Conservation (phyloP, 441 rosid genomes). For the Biscutella laevigata region DNA sequence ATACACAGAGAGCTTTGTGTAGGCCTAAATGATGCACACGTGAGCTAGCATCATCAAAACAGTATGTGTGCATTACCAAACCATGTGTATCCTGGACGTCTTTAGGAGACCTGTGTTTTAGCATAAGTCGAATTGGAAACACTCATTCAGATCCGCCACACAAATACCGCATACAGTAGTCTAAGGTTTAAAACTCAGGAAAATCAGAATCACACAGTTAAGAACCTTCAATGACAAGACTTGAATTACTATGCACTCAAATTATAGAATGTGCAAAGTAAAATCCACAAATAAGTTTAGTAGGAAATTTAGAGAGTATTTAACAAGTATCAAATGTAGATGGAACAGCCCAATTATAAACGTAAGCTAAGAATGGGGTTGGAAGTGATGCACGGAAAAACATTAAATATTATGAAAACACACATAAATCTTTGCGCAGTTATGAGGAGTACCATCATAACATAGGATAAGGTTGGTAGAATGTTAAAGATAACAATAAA, state of each 20-base stretch:
- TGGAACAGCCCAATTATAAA: constrained; percentile 2
- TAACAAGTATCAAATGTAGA: background rate
- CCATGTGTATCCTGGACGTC: constrained; percentile 86
- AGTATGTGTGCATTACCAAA: constrained; percentile 87
- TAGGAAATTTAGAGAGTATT: background rate
- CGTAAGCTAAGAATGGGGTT: background rate
- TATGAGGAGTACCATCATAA: constrained; percentile 12
- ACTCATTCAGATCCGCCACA: constrained; percentile 41
- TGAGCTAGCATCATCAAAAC: constrained; percentile 65
- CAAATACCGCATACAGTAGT: constrained; percentile 21
- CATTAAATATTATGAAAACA: background rate
- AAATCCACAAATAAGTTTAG: constrained; percentile 7
- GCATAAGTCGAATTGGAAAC: constrained; percentile 61
- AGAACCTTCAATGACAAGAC: background rate
- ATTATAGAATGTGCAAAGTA: constrained; percentile 6
- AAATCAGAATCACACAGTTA: constrained; percentile 11
- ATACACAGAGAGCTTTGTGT: constrained; percentile 88
- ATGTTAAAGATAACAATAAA: background rate
- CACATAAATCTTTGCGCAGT: background rate
- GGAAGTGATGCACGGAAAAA: background rate
- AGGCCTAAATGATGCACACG: constrained; percentile 94
- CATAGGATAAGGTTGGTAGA: constrained; percentile 3
- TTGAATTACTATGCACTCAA: background rate
- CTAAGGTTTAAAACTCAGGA: constrained; percentile 29
- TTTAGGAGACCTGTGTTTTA: constrained; percentile 81